These are phyloP conservation scores for Borealophlyctis nickersoniae DNA, from an alignment of 192 early-diverging fungal species.

Conservation along the genomic window DNA sequence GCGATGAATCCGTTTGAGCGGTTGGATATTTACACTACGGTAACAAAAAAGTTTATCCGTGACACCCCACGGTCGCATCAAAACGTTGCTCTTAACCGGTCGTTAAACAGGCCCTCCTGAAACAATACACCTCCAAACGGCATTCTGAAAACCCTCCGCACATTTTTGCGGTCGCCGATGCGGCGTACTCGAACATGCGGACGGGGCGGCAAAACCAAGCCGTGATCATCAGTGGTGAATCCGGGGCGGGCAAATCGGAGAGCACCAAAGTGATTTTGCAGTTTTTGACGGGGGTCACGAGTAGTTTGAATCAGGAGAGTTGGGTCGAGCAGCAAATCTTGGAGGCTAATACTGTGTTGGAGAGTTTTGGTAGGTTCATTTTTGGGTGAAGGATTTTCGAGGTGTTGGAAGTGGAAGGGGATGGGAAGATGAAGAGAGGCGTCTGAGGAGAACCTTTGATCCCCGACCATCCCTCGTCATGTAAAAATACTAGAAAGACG, in stretches of 20 bases:
- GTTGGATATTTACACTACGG: conserved; percentile 45
- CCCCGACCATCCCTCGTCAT: not conserved
- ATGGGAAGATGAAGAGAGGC: not conserved
- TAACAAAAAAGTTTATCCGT: not conserved
- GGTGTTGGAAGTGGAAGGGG: too few relatives aligned
- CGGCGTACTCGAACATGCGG: conserved; percentile 45
- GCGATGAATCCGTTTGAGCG: conserved; percentile 52
- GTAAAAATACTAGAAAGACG: not conserved
- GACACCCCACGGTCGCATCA: not conserved
- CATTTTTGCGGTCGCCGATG: conserved; percentile 54
- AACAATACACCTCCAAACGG: conserved; percentile 37
- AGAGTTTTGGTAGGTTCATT: conserved; percentile 49
- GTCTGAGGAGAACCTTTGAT: not conserved
- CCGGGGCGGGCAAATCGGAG: conserved; percentile 58
- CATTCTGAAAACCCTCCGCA: conserved; percentile 48
- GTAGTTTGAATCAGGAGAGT: conserved; percentile 30
- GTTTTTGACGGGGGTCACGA: conserved; percentile 51
- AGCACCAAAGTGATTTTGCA: conserved; percentile 57
- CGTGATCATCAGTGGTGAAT: conserved; percentile 57
- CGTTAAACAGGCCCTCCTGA: conserved; percentile 28
- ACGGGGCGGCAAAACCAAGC: conserved; percentile 42
- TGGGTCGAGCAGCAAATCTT: conserved; percentile 63
- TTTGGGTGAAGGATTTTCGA: too few relatives aligned
- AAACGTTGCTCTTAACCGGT: too few relatives aligned
- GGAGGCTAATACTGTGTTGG: conserved; percentile 57